Percentiles rank a stretch among this genome's conserved stretches.
Conservation (phyloP, 2,329 filamentous ascomycete species). For the Colletotrichum caudatum region DNA sequence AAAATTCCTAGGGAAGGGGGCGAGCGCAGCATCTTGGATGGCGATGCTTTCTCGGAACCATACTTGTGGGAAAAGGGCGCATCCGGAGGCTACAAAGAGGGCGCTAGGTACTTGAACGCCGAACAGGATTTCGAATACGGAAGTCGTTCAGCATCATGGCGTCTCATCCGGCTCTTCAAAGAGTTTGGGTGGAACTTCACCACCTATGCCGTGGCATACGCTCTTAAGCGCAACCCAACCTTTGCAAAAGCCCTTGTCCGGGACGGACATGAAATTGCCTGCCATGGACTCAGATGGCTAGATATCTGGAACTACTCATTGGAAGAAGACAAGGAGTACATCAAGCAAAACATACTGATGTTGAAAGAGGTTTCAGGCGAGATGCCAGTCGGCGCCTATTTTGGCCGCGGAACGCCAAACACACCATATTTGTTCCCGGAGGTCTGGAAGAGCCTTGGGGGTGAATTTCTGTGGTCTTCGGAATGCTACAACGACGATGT, state of each 20-base stretch:
- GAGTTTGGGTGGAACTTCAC: constrained; percentile 58
- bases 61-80: constrained; percentile 47
- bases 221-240: constrained; percentile 55
- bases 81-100: constrained; percentile 44
- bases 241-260: constrained; percentile 55
- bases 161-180: constrained; percentile 55
- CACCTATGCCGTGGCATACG: constrained; percentile 55
- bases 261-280: constrained; percentile 56
- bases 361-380: constrained; percentile 50
- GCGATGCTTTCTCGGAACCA: constrained; percentile 44
- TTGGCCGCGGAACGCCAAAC: constrained; percentile 49
- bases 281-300: constrained; percentile 58
- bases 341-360: constrained; percentile 52
- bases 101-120: constrained; percentile 43
- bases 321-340: constrained; percentile 54
- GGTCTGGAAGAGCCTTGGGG: constrained; percentile 47
- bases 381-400: constrained; percentile 52
- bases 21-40: constrained; percentile 46
- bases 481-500: constrained; percentile 49
- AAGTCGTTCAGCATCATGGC: constrained; percentile 49
- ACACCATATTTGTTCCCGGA: constrained; percentile 46
- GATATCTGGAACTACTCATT: constrained; percentile 54
- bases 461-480: constrained; percentile 47
- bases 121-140: constrained; percentile 47
- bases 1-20: constrained; percentile 44